phyloP scores from a whole-genome alignment of 2,329 filamentous ascomycete genomes.

The Endocalyx cinctus region DNA sequence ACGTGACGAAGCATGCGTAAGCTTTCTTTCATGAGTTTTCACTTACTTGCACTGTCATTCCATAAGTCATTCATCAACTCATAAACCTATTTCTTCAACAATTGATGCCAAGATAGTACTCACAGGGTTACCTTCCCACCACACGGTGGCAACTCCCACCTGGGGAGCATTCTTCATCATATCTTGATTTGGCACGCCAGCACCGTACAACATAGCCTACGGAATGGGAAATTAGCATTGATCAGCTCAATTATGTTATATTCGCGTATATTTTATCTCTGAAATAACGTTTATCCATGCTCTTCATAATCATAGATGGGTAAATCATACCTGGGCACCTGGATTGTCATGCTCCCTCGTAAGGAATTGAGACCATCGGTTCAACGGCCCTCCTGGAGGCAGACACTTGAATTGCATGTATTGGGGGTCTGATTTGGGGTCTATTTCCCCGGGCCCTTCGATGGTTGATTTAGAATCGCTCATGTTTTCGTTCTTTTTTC shows the following conservation, averaged over 20 bases:
- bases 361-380: conserved; percentile 79
- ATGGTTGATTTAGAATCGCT: conserved; percentile 14
- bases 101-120: conserved; percentile 29
- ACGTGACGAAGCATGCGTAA: background rate
- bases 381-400: conserved; percentile 56
- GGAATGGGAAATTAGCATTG: conserved; percentile 3
- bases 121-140: conserved; percentile 96
- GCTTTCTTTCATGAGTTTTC: background rate
- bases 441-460: conserved; percentile 18
- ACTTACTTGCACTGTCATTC: conserved; percentile 29
- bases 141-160: conserved; percentile 85
- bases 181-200: conserved; percentile 76
- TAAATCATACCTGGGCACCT: conserved; percentile 67
- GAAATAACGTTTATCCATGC: conserved; percentile 1
- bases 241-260: background rate
- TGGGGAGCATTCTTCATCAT: conserved; percentile 89
- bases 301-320: background rate
- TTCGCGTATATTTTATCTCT: background rate
- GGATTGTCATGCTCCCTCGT: conserved; percentile 87
- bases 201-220: conserved; percentile 91
- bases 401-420: conserved; percentile 51
- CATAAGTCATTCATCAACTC: conserved; percentile 5
- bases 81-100: conserved; percentile 2
- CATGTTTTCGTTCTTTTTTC: too few species aligned
- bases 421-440: conserved; percentile 44